Percentiles rank a stretch among this genome's conserved stretches.
Evolutionary conservation across 345 rosid genomes (phyloP).

Genomic region (Moricandia moricandioides): DNA sequence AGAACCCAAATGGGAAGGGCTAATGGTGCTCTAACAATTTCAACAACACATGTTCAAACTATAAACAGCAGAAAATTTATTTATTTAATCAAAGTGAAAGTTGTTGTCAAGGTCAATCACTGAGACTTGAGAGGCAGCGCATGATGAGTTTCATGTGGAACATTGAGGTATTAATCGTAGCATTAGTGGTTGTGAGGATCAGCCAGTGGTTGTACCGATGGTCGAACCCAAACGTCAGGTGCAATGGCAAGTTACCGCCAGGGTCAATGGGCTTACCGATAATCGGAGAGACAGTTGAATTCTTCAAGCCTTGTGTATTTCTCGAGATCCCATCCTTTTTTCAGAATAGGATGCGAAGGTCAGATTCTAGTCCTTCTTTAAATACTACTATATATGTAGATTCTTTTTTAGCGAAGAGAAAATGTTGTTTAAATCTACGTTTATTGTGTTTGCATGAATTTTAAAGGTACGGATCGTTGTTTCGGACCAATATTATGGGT

Average conservation of each 20-base stretch:
- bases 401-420: background rate
- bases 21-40: background rate
- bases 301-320: constrained; percentile 3
- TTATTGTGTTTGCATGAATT: background rate
- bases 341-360: background rate
- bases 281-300: constrained; percentile 4
- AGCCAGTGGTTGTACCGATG: constrained; percentile 7
- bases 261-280: constrained; percentile 21
- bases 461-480: constrained; percentile 6
- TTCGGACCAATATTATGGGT: constrained; percentile 5
- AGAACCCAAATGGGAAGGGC: no score
- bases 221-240: background rate
- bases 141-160: background rate
- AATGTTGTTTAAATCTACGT: background rate
- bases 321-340: background rate
- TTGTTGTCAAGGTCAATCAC: background rate
- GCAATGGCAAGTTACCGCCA: constrained; percentile 4
- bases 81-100: background rate
- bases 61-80: background rate
- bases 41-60: background rate
- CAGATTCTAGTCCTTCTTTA: background rate
- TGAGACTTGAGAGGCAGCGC: background rate
- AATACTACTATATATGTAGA: background rate
- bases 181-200: background rate
- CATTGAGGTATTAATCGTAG: background rate